A percentile compares a stretch with the other conserved stretches of the same genome.
phyloP scores from a whole-genome alignment of 305 asterid genomes.

The Fraxinus xanthoxyloides region DNA sequence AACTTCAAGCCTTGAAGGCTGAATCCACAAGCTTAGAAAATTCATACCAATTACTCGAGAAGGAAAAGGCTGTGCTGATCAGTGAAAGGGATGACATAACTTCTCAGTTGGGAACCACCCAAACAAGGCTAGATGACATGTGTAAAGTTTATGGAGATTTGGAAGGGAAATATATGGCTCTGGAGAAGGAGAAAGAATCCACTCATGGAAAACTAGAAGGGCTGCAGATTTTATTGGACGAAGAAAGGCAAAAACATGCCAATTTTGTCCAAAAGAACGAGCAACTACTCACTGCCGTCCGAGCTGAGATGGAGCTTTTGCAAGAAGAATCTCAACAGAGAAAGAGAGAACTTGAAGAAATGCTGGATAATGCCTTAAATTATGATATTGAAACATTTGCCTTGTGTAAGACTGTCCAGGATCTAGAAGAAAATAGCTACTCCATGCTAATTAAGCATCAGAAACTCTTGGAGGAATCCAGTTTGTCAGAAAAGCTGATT shows the following conservation, averaged over 20 bases:
- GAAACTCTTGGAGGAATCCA: constrained; percentile 47
- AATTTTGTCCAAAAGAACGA: constrained; percentile 43
- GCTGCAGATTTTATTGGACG: constrained; percentile 57
- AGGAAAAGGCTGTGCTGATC: constrained; percentile 66
- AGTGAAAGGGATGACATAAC: constrained; percentile 55
- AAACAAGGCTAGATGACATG: constrained; percentile 50
- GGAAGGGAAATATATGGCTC: constrained; percentile 51
- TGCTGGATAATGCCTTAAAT: constrained; percentile 50
- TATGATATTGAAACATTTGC: constrained; percentile 69
- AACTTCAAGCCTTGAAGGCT: constrained; percentile 59
- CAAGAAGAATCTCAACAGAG: constrained; percentile 47
- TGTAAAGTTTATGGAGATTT: constrained; percentile 55
- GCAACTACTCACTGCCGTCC: constrained; percentile 36
- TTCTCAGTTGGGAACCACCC: constrained; percentile 57
- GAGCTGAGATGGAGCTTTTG: constrained; percentile 50
- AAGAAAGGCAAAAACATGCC: constrained; percentile 57
- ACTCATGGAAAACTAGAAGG: constrained; percentile 56
- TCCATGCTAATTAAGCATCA: constrained; percentile 44
- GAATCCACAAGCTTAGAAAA: constrained; percentile 70
- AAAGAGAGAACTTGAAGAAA: constrained; percentile 56
- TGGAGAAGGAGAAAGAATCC: constrained; percentile 73
- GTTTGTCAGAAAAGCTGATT: constrained; percentile 45
- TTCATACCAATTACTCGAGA: constrained; percentile 64
- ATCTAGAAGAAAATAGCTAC: constrained; percentile 51
- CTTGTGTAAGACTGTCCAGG: constrained; percentile 48